Evolutionary conservation across 2,329 filamentous ascomycete genomes (phyloP).

Genomic region (Fusarium falciforme): DNA sequence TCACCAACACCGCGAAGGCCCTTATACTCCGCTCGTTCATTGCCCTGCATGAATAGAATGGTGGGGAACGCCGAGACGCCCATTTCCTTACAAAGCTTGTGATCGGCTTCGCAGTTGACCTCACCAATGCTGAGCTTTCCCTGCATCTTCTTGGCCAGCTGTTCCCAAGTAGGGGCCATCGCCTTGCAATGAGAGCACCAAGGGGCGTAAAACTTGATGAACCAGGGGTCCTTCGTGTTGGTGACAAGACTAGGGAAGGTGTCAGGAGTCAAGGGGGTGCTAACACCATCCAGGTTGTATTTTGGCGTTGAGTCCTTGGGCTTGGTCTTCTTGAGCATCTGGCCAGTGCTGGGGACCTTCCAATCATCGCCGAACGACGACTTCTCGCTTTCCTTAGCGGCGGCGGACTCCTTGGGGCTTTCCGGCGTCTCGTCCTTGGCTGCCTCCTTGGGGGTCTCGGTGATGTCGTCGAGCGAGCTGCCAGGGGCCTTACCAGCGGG

Average conservation of each 20-base stretch:
- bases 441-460: conserved; percentile 43
- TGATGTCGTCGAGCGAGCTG: conserved; percentile 36
- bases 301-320: conserved; percentile 62
- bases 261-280: conserved; percentile 81
- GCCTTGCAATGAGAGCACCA: conserved; percentile 98
- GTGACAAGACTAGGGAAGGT: conserved; percentile 89
- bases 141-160: conserved; percentile 91
- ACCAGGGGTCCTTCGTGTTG: conserved; percentile 91
- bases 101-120: conserved; percentile 92
- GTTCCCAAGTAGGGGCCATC: conserved; percentile 89
- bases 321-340: conserved; percentile 49
- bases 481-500: conserved; percentile 29
- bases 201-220: conserved; percentile 98
- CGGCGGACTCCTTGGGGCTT: conserved; percentile 33
- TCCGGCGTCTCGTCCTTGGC: conserved; percentile 10
- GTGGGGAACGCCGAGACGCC: conserved; percentile 85
- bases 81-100: conserved; percentile 91
- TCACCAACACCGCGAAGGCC: conserved; percentile 93
- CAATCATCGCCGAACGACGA: conserved; percentile 42
- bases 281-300: conserved; percentile 81
- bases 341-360: conserved; percentile 46
- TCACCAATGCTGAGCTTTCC: conserved; percentile 91
- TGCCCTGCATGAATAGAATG: conserved; percentile 90
- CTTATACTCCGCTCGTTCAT: conserved; percentile 91
- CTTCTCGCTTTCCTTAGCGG: conserved; percentile 43